Conservation (phyloP, 306 rosid genomes). For the peach (Prunus persica) region DNA sequence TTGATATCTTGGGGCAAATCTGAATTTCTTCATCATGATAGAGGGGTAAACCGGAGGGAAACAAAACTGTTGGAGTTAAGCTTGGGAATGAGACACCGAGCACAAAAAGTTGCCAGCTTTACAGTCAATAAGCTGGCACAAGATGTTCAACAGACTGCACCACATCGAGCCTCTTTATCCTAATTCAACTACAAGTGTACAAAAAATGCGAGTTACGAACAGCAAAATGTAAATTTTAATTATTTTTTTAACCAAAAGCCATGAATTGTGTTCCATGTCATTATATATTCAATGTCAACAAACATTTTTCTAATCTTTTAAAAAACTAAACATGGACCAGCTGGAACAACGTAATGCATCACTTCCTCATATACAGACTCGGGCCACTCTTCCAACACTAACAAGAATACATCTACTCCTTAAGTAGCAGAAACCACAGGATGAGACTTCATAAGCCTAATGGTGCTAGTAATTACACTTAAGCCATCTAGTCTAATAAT, state of each 20-base stretch:
- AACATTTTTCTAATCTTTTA: not conserved
- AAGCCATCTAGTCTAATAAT: not conserved
- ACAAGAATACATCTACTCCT: not conserved
- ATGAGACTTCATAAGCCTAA: not conserved
- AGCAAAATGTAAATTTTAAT: not conserved
- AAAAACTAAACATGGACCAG: not conserved
- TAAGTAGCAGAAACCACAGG: not conserved
- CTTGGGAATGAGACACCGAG: not conserved
- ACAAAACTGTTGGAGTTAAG: constrained; percentile 17
- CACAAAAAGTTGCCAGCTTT: not conserved
- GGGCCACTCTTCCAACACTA: not conserved
- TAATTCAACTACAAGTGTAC: not conserved
- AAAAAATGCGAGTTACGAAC: not conserved
- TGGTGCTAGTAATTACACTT: not conserved
- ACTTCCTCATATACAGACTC: not conserved
- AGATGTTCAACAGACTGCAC: not conserved
- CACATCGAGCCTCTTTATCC: not conserved
- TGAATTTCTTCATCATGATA: not conserved
- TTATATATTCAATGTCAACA: not conserved
- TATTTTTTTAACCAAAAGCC: not conserved
- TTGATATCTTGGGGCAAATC: constrained; percentile 3
- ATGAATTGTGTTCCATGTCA: not conserved
- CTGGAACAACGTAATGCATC: not conserved
- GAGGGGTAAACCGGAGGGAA: constrained; percentile 3
- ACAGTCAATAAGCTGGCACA: not conserved